Evolutionary conservation across 768 basidiomycete genomes (phyloP).

Genomic region (Clitopilus passeckerianus): DNA sequence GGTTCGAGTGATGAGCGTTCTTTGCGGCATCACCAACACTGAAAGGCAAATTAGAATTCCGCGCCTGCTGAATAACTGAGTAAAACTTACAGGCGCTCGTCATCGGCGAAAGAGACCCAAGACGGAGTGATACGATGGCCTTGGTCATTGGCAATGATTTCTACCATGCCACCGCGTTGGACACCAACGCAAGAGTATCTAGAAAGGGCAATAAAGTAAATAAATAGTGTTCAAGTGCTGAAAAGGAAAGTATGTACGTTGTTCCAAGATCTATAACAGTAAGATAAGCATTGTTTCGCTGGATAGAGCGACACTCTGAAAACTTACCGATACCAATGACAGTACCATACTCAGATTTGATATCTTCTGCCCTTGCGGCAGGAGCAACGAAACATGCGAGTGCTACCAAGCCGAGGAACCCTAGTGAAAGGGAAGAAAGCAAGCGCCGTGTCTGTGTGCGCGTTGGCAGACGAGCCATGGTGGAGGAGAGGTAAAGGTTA

Average conservation of each 20-base stretch:
- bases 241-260: conserved; percentile 43
- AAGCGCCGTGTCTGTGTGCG: conserved; percentile 53
- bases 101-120: conserved; percentile 78
- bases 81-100: conserved; percentile 60
- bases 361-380: conserved; percentile 58
- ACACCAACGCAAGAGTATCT: conserved; percentile 97
- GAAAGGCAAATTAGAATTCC: conserved; percentile 13
- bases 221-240: neutral
- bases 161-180: conserved; percentile 79
- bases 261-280: conserved; percentile 76
- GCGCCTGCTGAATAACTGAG: neutral
- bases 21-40: conserved; percentile 94
- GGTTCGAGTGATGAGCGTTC: conserved; percentile 91
- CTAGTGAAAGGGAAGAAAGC: conserved; percentile 55
- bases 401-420: conserved; percentile 61
- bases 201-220: conserved; percentile 17
- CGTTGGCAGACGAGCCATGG: conserved; percentile 46
- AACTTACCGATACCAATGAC: conserved; percentile 87
- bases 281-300: conserved; percentile 2
- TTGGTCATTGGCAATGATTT: conserved; percentile 88
- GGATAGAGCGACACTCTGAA: neutral
- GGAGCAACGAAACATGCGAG: conserved; percentile 68
- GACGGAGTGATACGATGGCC: conserved; percentile 88
- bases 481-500: conserved; percentile 20
- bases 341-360: conserved; percentile 77